Evolutionary conservation across 345 rosid species (phyloP).

Genomic region (Zanthoxylum bungeanum): DNA sequence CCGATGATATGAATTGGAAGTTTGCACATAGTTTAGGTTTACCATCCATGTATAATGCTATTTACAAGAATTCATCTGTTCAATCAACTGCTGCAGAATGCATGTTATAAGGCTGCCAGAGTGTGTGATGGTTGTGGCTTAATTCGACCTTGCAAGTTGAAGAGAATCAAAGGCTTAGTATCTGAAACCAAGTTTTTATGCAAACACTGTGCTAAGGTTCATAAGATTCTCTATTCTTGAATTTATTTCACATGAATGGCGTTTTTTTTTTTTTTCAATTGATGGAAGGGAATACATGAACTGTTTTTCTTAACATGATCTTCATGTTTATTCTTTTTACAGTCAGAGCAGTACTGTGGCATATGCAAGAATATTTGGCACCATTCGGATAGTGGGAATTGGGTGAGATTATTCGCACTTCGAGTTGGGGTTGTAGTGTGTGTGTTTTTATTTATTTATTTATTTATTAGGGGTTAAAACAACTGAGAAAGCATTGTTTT

Average conservation of each 20-base stretch:
- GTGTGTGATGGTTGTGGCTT: slow-evolving; percentile 73
- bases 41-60: not conserved
- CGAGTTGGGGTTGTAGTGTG: not conserved
- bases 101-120: slow-evolving; percentile 38
- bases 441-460: no score
- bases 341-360: slow-evolving; percentile 91
- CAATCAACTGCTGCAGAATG: slow-evolving; percentile 41
- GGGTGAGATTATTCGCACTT: slow-evolving; percentile 59
- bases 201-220: slow-evolving; percentile 77
- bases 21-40: not conserved
- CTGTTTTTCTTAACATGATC: slow-evolving; percentile 15
- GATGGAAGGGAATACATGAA: not conserved
- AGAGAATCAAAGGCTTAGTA: slow-evolving; percentile 41
- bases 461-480: not conserved
- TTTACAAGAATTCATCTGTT: no score
- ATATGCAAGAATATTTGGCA: slow-evolving; percentile 95
- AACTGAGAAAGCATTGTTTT: slow-evolving; percentile 10
- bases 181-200: slow-evolving; percentile 57
- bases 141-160: slow-evolving; percentile 60
- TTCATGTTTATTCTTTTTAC: slow-evolving; percentile 20
- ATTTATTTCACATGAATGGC: not conserved
- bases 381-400: slow-evolving; percentile 81
- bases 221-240: slow-evolving; percentile 16
- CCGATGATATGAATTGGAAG: not conserved
- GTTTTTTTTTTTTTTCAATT: not conserved